Base-by-base conservation (phyloP, 2,329 filamentous ascomycete species). In the Didymella lethalis region DNA sequence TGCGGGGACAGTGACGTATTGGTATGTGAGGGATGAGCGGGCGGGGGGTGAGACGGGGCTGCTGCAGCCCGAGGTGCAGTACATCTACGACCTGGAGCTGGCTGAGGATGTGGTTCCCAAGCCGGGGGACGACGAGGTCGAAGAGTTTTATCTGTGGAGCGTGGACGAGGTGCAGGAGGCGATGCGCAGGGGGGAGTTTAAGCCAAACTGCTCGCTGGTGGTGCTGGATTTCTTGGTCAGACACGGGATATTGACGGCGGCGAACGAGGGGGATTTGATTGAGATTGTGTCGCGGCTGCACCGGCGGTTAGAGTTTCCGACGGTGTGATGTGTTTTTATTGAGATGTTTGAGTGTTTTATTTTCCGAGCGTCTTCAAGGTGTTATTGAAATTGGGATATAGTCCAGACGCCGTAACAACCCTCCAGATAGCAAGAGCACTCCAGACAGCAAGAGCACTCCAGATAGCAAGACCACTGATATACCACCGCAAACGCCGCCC, bases 21-120 rank as follows among this genome's bases (percentile, higher is more conserved):
- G 93, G 64, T 90, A 94, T 79, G 84, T 96, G 64, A 87, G 93
- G 11, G 89, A 92, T 70, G 81, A 85, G 68, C 83, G 87, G 32
- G 88, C 92, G 3, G 92, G 92, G 11, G 93, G 93, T 10, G 92
- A 97, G 78, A 86, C 84, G 10, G 90, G 89, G 11, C 83, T 96
- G 70, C 83, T 97, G 73, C 94, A 96, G 78, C 95, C 95, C 0
- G 95, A 98, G 79, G 89, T 88, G 70, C 90, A 98, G 78, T 97
- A 93, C 81, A 82, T 97, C 44, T 99, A 95, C 79, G 93, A 99
- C 75, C 80, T 98, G 62, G 88, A 92, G 76, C 81, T 99, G 63
- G 85, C 89, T 2, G 78, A 81, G 5, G 86, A 88, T 59, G 83
- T 92, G 4, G 80, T 86, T 34, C 93, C 90, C 12, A 85, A 84